Evolutionary conservation across 345 rosid species (phyloP).

Genomic region (Corchorus olitorius): DNA sequence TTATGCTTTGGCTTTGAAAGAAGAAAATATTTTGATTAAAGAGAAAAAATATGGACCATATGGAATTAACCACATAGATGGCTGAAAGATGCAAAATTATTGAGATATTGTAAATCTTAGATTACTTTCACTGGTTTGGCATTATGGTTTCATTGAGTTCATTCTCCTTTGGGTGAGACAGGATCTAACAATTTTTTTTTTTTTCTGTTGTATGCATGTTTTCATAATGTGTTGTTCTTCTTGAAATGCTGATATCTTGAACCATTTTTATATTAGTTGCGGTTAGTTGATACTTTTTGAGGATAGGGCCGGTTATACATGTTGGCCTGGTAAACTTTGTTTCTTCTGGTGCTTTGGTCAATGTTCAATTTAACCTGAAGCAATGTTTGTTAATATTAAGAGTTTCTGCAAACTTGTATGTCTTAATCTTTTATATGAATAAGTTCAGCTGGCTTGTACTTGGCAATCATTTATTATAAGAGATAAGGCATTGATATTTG

Average conservation of each 20-base stretch:
- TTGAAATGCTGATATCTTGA: not conserved
- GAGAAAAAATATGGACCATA: not conserved
- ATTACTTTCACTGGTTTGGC: not conserved
- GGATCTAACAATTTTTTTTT: not conserved
- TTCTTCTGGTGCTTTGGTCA: conserved; percentile 1
- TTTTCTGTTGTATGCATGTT: not conserved
- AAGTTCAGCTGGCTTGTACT: not conserved
- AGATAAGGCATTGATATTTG: conserved; percentile 6
- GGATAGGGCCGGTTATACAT: not conserved
- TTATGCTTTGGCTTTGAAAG: not conserved
- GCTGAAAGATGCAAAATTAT: not conserved
- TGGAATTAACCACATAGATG: not conserved
- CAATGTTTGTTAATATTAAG: not conserved
- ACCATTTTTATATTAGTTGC: not conserved
- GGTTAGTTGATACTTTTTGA: too few species aligned
- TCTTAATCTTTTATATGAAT: not conserved
- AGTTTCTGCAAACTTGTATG: conserved; percentile 11
- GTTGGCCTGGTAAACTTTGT: not conserved
- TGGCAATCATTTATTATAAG: not conserved
- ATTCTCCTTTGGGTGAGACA: not conserved
- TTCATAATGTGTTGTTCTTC: not conserved
- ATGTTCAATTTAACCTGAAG: not conserved
- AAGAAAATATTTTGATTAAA: not conserved
- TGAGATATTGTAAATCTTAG: not conserved
- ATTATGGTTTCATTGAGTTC: not conserved